Evolutionary conservation across 768 basidiomycete genomes (phyloP).

Genomic region (Russula compacta): DNA sequence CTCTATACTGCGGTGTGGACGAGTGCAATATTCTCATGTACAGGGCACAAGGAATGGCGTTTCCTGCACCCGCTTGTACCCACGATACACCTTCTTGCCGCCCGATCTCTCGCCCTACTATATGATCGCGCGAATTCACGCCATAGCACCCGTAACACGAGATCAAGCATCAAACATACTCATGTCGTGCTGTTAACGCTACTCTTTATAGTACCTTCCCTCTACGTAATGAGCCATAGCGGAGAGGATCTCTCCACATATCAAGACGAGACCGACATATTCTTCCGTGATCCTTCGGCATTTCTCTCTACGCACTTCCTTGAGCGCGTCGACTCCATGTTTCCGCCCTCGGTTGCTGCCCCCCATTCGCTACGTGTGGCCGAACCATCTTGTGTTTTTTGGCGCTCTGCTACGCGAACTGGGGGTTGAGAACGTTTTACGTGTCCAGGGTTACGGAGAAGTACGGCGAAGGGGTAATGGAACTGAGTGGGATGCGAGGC

Average conservation of each 20-base stretch:
- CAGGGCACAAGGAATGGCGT: conserved; percentile 93
- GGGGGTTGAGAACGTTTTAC: conserved; percentile 40
- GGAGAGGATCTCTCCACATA: conserved; percentile 49
- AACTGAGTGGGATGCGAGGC: conserved; percentile 66
- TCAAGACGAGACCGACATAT: conserved; percentile 72
- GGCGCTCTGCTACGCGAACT: conserved; percentile 56
- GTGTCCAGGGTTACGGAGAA: conserved; percentile 50
- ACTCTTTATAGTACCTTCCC: conserved; percentile 47
- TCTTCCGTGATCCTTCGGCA: conserved; percentile 59
- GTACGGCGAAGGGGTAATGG: conserved; percentile 55
- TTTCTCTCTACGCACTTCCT: conserved; percentile 71
- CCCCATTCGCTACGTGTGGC: conserved; percentile 67
- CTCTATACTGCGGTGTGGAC: conserved; percentile 24
- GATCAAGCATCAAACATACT: background rate
- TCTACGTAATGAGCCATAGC: conserved; percentile 54
- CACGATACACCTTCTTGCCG: conserved; percentile 67
- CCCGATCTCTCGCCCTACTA: conserved; percentile 54
- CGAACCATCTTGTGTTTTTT: conserved; percentile 74
- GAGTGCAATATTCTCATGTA: no score
- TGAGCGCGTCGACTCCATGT: conserved; percentile 43
- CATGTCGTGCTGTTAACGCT: conserved; percentile 32
- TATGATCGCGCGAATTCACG: conserved; percentile 11
- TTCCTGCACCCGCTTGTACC: conserved; percentile 92
- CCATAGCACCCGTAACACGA: background rate
- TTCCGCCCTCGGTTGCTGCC: conserved; percentile 45